Evolutionary conservation across 257 asterid genomes (phyloP).

Genomic region (Petunia axillaris): DNA sequence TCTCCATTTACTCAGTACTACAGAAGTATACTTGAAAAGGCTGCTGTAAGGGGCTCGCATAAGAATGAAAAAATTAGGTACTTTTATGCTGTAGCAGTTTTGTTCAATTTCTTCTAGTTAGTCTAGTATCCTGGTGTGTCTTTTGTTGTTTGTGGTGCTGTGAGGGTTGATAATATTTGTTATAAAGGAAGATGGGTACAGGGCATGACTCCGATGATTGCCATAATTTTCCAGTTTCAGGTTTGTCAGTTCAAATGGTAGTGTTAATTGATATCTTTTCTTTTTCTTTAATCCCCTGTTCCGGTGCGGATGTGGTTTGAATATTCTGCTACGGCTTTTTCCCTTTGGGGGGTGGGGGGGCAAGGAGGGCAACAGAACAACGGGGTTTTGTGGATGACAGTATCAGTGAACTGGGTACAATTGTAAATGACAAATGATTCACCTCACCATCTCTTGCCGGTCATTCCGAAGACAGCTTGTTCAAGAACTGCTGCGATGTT

Average conservation of each 20-base stretch:
- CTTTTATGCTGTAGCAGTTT: conserved; percentile 19
- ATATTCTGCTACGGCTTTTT: not conserved
- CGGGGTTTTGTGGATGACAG: too few species aligned
- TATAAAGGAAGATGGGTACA: not conserved
- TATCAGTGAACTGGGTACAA: not conserved
- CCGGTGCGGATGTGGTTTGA: not conserved
- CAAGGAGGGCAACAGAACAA: too few species aligned
- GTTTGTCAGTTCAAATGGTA: not conserved
- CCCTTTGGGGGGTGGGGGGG: not conserved
- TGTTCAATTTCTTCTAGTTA: not conserved
- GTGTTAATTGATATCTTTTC: too few species aligned
- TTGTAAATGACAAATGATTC: not conserved
- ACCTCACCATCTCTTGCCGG: not conserved
- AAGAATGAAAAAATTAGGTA: conserved; percentile 56
- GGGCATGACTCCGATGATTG: not conserved
- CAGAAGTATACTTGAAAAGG: conserved; percentile 73
- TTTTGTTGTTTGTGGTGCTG: not conserved
- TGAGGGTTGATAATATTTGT: not conserved
- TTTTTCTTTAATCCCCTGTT: too few species aligned
- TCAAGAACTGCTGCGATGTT: not conserved
- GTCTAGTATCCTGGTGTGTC: conserved; percentile 3
- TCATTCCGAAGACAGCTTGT: not conserved
- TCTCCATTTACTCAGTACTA: conserved; percentile 77
- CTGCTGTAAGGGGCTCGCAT: conserved; percentile 56
- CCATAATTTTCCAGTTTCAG: not conserved